Conservation (phyloP, 2,329 filamentous ascomycete genomes). For the Aschersonia sp. region DNA sequence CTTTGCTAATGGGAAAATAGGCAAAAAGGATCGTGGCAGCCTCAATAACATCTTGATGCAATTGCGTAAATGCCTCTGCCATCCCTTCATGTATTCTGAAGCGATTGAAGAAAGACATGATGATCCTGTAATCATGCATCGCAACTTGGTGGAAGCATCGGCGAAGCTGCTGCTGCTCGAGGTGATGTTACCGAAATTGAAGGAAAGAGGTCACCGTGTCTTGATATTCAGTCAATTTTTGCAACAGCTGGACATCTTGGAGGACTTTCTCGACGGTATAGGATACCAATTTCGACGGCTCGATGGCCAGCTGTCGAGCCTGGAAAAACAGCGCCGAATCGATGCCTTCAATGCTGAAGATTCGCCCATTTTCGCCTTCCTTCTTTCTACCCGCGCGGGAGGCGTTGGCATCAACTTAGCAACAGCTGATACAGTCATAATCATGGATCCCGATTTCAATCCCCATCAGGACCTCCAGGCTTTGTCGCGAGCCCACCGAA, state of each 20-base stretch:
- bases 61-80: slow-evolving; percentile 83
- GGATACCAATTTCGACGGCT: slow-evolving; percentile 63
- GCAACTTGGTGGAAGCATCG: slow-evolving; percentile 81
- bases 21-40: slow-evolving; percentile 58
- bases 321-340: slow-evolving; percentile 89
- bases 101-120: slow-evolving; percentile 74
- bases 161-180: slow-evolving; percentile 77
- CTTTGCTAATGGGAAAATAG: slow-evolving; percentile 55
- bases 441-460: slow-evolving; percentile 94
- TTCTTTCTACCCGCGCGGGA: slow-evolving; percentile 86
- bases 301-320: slow-evolving; percentile 66
- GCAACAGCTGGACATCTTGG: slow-evolving; percentile 72
- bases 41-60: slow-evolving; percentile 95
- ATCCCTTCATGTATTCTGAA: slow-evolving; percentile 87
- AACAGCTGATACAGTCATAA: slow-evolving; percentile 94
- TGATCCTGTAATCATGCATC: slow-evolving; percentile 47
- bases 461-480: slow-evolving; percentile 97
- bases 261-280: slow-evolving; percentile 76
- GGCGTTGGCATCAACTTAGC: slow-evolving; percentile 97
- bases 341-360: slow-evolving; percentile 82
- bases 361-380: slow-evolving; percentile 75
- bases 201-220: slow-evolving; percentile 75
- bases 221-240: slow-evolving; percentile 95
- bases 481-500: slow-evolving; percentile 83
- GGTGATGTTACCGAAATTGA: slow-evolving; percentile 74